These are phyloP conservation scores for Kernera saxatilis DNA, from an alignment of 345 rosid species.

Conservation along the genomic window DNA sequence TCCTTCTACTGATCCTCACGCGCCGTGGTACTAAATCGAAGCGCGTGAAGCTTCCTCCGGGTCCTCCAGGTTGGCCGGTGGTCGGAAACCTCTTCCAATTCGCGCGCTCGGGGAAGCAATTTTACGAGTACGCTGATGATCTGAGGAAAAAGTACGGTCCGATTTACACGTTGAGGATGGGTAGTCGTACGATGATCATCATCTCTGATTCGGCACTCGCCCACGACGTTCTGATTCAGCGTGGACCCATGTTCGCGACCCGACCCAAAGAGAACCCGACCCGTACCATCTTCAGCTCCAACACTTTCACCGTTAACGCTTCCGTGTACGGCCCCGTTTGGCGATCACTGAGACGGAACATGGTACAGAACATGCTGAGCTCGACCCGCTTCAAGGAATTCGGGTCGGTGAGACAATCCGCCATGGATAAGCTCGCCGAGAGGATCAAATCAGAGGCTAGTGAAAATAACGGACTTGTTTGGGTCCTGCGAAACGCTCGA, in stretches of 20 bases:
- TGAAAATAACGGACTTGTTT: constrained; percentile 49
- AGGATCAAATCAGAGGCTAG: constrained; percentile 48
- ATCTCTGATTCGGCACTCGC: constrained; percentile 51
- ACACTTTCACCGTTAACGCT: constrained; percentile 88
- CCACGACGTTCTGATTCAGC: constrained; percentile 75
- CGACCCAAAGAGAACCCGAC: constrained; percentile 84
- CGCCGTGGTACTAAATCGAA: constrained; percentile 19
- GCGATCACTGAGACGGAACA: constrained; percentile 78
- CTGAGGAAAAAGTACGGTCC: constrained; percentile 52
- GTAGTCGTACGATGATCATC: constrained; percentile 68
- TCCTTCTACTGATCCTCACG: constrained; percentile 32
- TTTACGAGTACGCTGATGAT: constrained; percentile 53
- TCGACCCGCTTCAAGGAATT: constrained; percentile 67
- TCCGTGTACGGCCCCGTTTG: constrained; percentile 78
- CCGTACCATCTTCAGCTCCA: constrained; percentile 74
- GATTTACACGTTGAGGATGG: constrained; percentile 75
- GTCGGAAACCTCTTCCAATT: constrained; percentile 90
- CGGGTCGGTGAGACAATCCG: constrained; percentile 36
- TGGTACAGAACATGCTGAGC: constrained; percentile 92
- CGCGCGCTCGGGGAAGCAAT: constrained; percentile 63
- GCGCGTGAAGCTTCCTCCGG: constrained; percentile 66
- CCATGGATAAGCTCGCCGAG: constrained; percentile 60
- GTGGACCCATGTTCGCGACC: constrained; percentile 57
- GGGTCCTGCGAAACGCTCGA: constrained; percentile 68
- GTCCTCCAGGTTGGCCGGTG: constrained; percentile 88